A percentile compares a stretch with the other conserved stretches of the same genome.
Conservation (phyloP, 257 asterid species). For the Solanum appendiculatum region DNA sequence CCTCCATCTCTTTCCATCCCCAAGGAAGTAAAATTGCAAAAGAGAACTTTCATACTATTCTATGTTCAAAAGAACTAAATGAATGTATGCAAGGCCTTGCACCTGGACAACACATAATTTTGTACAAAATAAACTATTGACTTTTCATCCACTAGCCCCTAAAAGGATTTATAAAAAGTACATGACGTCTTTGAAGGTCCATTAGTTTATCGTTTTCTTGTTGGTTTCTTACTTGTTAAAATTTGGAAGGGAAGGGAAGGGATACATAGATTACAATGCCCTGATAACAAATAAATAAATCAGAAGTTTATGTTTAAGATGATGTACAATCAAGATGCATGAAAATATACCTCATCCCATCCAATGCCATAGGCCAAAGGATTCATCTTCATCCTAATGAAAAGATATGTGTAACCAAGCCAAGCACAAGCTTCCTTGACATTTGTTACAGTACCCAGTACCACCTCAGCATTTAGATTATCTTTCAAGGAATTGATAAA, state of each 20-base stretch:
- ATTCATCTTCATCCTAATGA: conserved; percentile 95
- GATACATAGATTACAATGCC: not conserved
- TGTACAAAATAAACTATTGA: not conserved
- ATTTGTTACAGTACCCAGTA: conserved; percentile 95
- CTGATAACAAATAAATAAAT: not conserved
- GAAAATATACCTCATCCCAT: conserved; percentile 88
- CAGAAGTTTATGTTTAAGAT: not conserved
- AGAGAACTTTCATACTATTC: not conserved
- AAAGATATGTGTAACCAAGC: conserved; percentile 97
- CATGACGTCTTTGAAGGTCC: not conserved
- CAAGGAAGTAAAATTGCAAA: not conserved
- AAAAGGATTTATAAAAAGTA: not conserved
- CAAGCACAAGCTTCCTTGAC: conserved; percentile 99
- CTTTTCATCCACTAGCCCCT: not conserved
- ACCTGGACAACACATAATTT: not conserved
- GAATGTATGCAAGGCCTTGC: not conserved
- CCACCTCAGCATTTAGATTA: conserved; percentile 97
- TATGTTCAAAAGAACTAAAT: not conserved
- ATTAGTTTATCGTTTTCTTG: not conserved
- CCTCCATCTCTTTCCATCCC: not conserved
- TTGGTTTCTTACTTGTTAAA: not conserved
- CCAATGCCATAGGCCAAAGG: conserved; percentile 97
- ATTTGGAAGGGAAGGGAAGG: not conserved
- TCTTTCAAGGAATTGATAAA: conserved; percentile 90
- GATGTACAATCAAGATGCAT: not conserved